phyloP scores from a whole-genome alignment of 2,329 filamentous ascomycete genomes.

The Metarhizium robertsii region DNA sequence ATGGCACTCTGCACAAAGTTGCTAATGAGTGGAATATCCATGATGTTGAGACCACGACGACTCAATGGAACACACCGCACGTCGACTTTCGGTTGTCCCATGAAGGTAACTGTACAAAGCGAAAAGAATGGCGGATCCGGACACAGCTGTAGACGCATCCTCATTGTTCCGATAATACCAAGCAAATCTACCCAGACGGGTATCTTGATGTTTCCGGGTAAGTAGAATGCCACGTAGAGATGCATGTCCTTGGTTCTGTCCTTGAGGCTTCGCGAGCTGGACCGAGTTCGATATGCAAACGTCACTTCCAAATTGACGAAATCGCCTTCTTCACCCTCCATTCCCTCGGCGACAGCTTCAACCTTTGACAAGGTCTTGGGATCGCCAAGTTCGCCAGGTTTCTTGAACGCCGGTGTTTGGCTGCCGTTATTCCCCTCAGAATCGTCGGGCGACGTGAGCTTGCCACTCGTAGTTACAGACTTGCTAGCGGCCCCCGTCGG shows the following conservation, averaged over 20 bases:
- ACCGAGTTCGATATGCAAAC: constrained; percentile 61
- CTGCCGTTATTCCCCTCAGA: constrained; percentile 23
- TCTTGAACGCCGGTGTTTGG: background rate
- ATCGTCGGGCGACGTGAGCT: constrained; percentile 29
- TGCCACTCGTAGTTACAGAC: constrained; percentile 49
- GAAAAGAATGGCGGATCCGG: constrained; percentile 71
- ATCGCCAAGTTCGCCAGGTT: constrained; percentile 8
- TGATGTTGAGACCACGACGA: constrained; percentile 60
- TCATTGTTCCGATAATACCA: constrained; percentile 61
- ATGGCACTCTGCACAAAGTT: constrained; percentile 68
- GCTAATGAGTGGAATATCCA: constrained; percentile 66
- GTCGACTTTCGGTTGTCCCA: constrained; percentile 65
- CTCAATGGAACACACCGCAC: constrained; percentile 62
- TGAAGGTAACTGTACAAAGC: constrained; percentile 64
- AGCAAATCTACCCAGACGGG: constrained; percentile 68
- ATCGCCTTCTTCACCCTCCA: constrained; percentile 69
- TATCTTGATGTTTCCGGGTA: constrained; percentile 43
- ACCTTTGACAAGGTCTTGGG: constrained; percentile 20
- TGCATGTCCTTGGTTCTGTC: constrained; percentile 59
- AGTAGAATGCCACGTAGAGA: constrained; percentile 62
- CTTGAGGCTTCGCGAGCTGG: constrained; percentile 52
- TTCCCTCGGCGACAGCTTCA: constrained; percentile 39
- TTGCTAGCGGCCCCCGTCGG: constrained; percentile 59
- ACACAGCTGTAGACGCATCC: constrained; percentile 61
- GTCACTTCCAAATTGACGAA: constrained; percentile 71